phyloP scores from a whole-genome alignment of 2,329 filamentous ascomycete genomes.

The Helminthosporium solani region DNA sequence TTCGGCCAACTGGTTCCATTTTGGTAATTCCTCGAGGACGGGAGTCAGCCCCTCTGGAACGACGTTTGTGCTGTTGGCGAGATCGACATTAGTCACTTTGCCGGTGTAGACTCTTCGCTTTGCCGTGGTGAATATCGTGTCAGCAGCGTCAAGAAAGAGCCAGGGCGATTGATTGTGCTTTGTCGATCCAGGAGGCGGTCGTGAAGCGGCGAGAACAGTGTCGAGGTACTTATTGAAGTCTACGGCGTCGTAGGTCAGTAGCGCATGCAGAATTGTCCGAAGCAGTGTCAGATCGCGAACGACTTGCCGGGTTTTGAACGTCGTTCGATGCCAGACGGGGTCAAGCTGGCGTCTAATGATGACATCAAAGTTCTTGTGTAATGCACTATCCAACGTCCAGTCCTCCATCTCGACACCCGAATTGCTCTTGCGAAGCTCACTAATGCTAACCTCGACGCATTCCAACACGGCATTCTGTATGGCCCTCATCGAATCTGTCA shows the following conservation, averaged over 20 bases:
- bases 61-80: slow-evolving; percentile 48
- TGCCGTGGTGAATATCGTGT: slow-evolving; percentile 89
- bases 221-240: slow-evolving; percentile 92
- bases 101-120: slow-evolving; percentile 83
- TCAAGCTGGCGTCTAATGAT: slow-evolving; percentile 87
- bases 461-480: slow-evolving; percentile 95
- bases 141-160: slow-evolving; percentile 92
- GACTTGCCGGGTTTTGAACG: slow-evolving; percentile 92
- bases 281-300: slow-evolving; percentile 85
- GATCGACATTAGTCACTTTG: slow-evolving; percentile 61
- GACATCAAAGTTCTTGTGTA: slow-evolving; percentile 89
- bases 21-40: slow-evolving; percentile 90
- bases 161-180: slow-evolving; percentile 89
- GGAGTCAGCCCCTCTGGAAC: slow-evolving; percentile 67
- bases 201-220: slow-evolving; percentile 87
- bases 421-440: slow-evolving; percentile 89
- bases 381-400: slow-evolving; percentile 90
- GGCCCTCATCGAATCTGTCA: slow-evolving; percentile 90
- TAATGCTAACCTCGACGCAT: slow-evolving; percentile 92
- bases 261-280: slow-evolving; percentile 73
- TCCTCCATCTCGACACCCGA: slow-evolving; percentile 91
- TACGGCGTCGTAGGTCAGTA: slow-evolving; percentile 86
- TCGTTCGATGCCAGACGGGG: slow-evolving; percentile 95
- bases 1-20: slow-evolving; percentile 87
- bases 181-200: slow-evolving; percentile 82